Base-by-base conservation (phyloP, 75 land plant genomes). In the Adiantum capillusveneris region DNA sequence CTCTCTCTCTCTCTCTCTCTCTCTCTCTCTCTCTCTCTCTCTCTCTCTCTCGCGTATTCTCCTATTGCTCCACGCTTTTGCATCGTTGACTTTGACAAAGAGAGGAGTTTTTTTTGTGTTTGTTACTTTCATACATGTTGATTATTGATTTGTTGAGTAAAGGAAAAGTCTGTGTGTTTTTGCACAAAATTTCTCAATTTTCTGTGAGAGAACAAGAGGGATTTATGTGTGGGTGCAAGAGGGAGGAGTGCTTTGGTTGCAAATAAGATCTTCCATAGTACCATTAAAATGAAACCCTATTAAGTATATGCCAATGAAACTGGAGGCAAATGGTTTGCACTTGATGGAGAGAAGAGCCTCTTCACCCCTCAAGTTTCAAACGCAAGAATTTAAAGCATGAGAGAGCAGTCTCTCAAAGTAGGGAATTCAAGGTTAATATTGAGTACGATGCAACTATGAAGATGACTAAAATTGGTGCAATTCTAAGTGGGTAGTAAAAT, bases 291-390 rank as follows among this genome's bases (percentile, higher is more conserved):
- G 17, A 87, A 69, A 59, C 71, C 87, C 0, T 65, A 78, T 1
- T 63, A 75, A 45, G 70, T 80, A 6, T 86, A 86, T 60, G 37
- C 29, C 2, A 46, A 58, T 31, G 84, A 80, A 45, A 56, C 83
- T 0, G 74, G 55, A 13, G 80, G 78, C 6, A 92, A 92, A 50
- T 61, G 62, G 21, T 79, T 88, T 54, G 92, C 92, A 0, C 88
- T 84, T 57, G 97, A 92, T 60, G 97, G 97, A 0, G 89, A 92
- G 59, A 84, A 88, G 53, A 78, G 75, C 25, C 63, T 87, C 62
- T 92, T 84, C 56, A 3, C 25, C 77, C 16, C 84, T 92, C 56
- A 72, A 81, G 0, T 67, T 72, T 0, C 75, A 82, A 49, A 72
- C 66, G 9, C 71, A 75, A 12, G 86, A 82, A 44, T 87, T 84